Conservation (phyloP, 495 filamentous ascomycete genomes). For the Aspergillus biplanus region DNA sequence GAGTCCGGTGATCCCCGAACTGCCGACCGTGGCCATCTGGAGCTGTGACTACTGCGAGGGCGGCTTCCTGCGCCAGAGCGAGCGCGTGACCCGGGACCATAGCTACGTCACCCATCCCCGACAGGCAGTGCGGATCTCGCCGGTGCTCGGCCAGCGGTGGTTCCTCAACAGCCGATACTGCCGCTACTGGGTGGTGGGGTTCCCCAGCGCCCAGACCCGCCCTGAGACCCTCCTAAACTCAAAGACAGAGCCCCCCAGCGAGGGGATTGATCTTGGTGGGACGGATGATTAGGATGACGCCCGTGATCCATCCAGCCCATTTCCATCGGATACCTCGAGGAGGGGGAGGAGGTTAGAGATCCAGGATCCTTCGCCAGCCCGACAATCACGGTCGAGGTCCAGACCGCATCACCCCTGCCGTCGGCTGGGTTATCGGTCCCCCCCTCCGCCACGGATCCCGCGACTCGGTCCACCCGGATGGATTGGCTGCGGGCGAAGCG, state of each 20-base stretch:
- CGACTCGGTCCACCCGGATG: too few species aligned
- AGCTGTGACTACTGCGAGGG: too few species aligned
- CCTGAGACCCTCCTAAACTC: neutral
- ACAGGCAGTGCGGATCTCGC: neutral
- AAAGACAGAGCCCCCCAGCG: neutral
- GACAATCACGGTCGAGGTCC: too few species aligned
- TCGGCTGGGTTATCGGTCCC: too few species aligned
- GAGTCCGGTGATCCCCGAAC: neutral
- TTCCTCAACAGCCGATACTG: neutral
- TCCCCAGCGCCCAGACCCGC: neutral
- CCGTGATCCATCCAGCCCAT: neutral
- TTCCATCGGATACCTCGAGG: neutral
- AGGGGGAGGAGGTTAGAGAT: neutral
- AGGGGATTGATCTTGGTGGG: neutral
- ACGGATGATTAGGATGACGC: neutral
- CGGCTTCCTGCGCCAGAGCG: neutral
- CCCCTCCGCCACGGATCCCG: too few species aligned
- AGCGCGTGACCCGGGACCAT: neutral
- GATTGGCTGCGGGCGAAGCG: neutral
- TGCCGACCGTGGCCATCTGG: neutral
- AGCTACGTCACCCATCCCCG: neutral
- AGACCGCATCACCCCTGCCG: too few species aligned
- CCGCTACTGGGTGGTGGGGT: neutral
- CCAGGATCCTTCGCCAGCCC: neutral
- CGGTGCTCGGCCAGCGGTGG: neutral